A percentile compares a stretch with the other conserved stretches of the same genome.
Evolutionary conservation across 345 rosid genomes (phyloP).

Genomic region (Eucalyptus globulus): DNA sequence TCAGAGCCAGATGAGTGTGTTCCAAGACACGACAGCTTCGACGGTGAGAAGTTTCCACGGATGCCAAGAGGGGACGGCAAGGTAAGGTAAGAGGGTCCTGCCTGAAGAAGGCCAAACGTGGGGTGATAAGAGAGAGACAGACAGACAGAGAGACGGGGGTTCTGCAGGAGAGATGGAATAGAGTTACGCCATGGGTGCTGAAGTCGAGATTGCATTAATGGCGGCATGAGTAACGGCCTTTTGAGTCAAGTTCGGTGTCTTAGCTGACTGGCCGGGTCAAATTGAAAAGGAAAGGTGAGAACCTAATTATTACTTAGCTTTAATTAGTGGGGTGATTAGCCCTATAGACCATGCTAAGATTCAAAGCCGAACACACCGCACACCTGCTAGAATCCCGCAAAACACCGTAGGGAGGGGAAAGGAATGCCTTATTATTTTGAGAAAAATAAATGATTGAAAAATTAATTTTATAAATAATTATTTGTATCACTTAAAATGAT

Average conservation of each 20-base stretch:
- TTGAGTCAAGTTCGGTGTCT: neutral
- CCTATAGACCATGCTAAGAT: neutral
- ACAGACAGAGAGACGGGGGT: neutral
- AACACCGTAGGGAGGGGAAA: neutral
- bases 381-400: neutral
- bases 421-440: no score
- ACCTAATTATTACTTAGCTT: neutral
- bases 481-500: accelerated
- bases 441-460: accelerated
- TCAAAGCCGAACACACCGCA: accelerated
- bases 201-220: neutral
- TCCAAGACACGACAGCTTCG: neutral
- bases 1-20: neutral
- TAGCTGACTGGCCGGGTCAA: neutral
- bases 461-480: neutral
- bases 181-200: neutral
- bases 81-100: neutral
- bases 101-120: neutral
- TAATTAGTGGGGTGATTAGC: neutral
- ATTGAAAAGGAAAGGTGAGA: neutral
- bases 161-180: neutral
- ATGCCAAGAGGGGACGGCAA: neutral
- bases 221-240: neutral
- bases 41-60: neutral
- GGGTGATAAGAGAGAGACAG: neutral